Evolutionary conservation across 1,139 yeast genomes (phyloP).

Genomic region (Blastobotrys serpentis): DNA sequence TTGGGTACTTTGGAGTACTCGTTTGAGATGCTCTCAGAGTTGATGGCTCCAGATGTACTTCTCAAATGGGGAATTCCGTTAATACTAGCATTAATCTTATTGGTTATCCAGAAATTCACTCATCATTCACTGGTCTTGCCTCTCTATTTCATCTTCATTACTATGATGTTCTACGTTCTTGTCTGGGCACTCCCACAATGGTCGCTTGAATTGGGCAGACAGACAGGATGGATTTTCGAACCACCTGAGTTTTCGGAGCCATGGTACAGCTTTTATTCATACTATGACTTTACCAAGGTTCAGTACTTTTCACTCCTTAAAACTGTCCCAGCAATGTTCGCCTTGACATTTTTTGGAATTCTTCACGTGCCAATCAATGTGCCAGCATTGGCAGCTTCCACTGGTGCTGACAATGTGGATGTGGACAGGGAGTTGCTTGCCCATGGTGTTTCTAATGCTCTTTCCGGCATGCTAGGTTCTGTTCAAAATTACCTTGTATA

Average conservation of each 20-base stretch:
- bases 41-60: constrained; percentile 41
- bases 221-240: constrained; percentile 78
- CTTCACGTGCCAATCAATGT: constrained; percentile 96
- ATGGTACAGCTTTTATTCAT: constrained; percentile 81
- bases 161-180: constrained; percentile 64
- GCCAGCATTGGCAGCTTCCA: constrained; percentile 91
- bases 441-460: constrained; percentile 87
- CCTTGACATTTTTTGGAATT: constrained; percentile 91
- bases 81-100: constrained; percentile 52
- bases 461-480: constrained; percentile 82
- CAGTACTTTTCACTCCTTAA: constrained; percentile 68
- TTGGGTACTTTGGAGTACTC: constrained; percentile 67
- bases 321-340: constrained; percentile 90
- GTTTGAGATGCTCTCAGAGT: constrained; percentile 27
- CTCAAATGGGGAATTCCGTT: constrained; percentile 77
- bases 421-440: constrained; percentile 92
- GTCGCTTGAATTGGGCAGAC: constrained; percentile 60
- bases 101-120: constrained; percentile 56
- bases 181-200: constrained; percentile 66
- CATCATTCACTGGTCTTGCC: constrained; percentile 83
- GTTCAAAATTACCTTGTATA: constrained; percentile 93
- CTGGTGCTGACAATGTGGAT: constrained; percentile 75
- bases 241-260: constrained; percentile 68
- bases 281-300: constrained; percentile 67
- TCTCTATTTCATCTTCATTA: constrained; percentile 68